These are phyloP conservation scores for Aspergillus sp. DNA, from an alignment of 2,329 filamentous ascomycete genomes.

Conservation along the genomic window DNA sequence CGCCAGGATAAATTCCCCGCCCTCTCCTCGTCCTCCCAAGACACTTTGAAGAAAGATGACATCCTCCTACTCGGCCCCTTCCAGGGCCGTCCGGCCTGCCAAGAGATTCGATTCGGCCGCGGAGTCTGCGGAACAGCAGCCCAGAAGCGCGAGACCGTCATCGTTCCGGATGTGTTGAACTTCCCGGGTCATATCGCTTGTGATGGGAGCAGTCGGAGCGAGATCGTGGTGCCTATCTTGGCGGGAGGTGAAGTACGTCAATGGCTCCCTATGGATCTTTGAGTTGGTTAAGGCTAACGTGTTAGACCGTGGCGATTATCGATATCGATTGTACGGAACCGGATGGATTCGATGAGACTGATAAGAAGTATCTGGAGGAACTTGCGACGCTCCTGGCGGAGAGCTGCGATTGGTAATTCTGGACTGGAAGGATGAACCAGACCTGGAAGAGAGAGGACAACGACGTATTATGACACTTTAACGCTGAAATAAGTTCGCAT, in stretches of 20 bases:
- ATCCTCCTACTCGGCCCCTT: slow-evolving; percentile 47
- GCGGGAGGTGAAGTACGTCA: slow-evolving; percentile 36
- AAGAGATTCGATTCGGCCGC: slow-evolving; percentile 44
- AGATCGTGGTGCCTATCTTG: slow-evolving; percentile 50
- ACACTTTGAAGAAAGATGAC: slow-evolving; percentile 18
- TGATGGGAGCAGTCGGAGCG: slow-evolving; percentile 47
- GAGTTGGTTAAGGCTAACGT: slow-evolving; percentile 4
- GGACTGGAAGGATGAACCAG: too few relatives aligned
- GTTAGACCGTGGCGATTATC: slow-evolving; percentile 48
- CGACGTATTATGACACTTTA: too few relatives aligned
- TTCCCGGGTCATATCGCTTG: slow-evolving; percentile 52
- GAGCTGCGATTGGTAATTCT: slow-evolving; percentile 40
- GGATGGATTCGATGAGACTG: slow-evolving; percentile 44
- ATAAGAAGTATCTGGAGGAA: slow-evolving; percentile 41
- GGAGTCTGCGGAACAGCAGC: slow-evolving; percentile 49
- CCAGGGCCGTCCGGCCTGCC: slow-evolving; percentile 49
- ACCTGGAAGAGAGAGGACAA: too few relatives aligned
- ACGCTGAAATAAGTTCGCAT: too few relatives aligned
- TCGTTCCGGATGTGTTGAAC: slow-evolving; percentile 43
- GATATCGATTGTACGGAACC: slow-evolving; percentile 47
- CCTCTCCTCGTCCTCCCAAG: slow-evolving; percentile 17
- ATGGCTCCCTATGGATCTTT: not conserved
- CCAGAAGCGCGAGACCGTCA: slow-evolving; percentile 34
- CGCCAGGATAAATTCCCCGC: slow-evolving; percentile 41
- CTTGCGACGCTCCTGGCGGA: slow-evolving; percentile 40